Evolutionary conservation across 345 rosid genomes (phyloP).

Genomic region (Aurinia saxatilis): DNA sequence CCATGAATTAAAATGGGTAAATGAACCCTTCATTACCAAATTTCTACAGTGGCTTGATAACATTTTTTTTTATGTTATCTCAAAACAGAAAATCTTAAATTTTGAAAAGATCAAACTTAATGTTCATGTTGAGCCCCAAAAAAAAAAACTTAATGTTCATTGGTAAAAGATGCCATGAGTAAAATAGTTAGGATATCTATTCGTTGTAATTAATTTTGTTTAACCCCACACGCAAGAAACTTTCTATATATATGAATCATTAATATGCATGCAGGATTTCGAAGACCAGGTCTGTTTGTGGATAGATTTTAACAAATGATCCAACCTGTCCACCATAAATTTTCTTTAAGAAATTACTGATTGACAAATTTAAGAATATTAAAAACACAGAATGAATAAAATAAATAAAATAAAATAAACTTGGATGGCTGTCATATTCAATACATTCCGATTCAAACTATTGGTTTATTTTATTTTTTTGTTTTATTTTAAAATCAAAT

Average conservation of each 20-base stretch:
- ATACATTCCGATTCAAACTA: slow-evolving; percentile 33
- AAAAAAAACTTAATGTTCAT: neutral
- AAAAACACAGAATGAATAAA: neutral
- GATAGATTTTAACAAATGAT: slow-evolving; percentile 28
- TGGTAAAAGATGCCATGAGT: neutral
- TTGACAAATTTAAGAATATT: neutral
- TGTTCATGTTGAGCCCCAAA: too few species aligned
- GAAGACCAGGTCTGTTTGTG: slow-evolving; percentile 27
- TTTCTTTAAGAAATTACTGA: neutral
- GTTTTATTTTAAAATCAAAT: neutral
- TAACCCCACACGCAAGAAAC: slow-evolving; percentile 26
- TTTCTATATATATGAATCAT: slow-evolving; percentile 28
- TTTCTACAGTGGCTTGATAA: too few species aligned
- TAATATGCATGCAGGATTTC: slow-evolving; percentile 24
- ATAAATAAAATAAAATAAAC: neutral
- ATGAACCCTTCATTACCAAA: too few species aligned
- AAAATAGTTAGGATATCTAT: neutral
- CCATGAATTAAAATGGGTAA: too few species aligned
- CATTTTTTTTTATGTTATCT: too few species aligned
- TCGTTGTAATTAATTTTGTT: slow-evolving; percentile 18
- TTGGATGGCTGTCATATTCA: slow-evolving; percentile 35
- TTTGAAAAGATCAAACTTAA: too few species aligned
- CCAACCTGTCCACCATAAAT: slow-evolving; percentile 32
- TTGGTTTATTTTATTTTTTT: slow-evolving; percentile 19
- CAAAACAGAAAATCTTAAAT: too few species aligned